These are phyloP conservation scores for Candida frijolesensis DNA, from an alignment of 1,139 yeast species.

Conservation along the genomic window DNA sequence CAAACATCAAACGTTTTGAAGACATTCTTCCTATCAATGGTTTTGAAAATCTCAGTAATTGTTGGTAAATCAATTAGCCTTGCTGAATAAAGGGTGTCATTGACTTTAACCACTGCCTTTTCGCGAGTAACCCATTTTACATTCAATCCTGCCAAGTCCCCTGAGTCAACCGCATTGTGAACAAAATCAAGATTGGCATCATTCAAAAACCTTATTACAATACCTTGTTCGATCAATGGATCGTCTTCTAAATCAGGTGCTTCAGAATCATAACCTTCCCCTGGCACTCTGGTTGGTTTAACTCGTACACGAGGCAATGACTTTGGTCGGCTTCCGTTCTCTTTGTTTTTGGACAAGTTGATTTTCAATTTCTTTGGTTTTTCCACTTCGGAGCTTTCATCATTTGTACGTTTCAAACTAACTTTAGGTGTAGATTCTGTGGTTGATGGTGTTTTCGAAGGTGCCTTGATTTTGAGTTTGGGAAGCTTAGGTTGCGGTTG, in stretches of 20 bases:
- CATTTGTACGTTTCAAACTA: conserved; percentile 9
- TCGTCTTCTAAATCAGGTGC: conserved; percentile 97
- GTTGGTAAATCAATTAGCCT: conserved; percentile 90
- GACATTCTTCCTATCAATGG: conserved; percentile 85
- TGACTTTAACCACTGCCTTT: conserved; percentile 66
- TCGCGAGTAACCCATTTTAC: conserved; percentile 82
- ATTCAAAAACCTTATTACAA: conserved; percentile 75
- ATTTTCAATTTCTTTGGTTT: conserved; percentile 26
- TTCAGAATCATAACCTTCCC: conserved; percentile 96
- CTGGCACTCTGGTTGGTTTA: conserved; percentile 83
- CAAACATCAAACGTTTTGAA: conserved; percentile 85
- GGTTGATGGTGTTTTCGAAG: conserved; percentile 18
- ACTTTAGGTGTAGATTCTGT: conserved; percentile 5
- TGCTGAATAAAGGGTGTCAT: conserved; percentile 71
- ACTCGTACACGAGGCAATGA: conserved; percentile 67
- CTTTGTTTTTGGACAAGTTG: conserved; percentile 20
- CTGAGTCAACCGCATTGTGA: conserved; percentile 77
- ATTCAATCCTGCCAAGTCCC: conserved; percentile 72
- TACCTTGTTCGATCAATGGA: conserved; percentile 87
- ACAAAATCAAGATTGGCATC: conserved; percentile 79
- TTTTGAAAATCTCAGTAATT: conserved; percentile 81
- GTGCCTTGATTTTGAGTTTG: conserved; percentile 32
- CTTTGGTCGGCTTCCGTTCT: conserved; percentile 17
- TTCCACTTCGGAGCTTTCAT: conserved; percentile 15
- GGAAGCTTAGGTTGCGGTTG: conserved; percentile 19